Percentiles rank a stretch among this genome's conserved stretches.
phyloP scores from a whole-genome alignment of 495 filamentous ascomycete species.

The Aspergillus ellipticus region DNA sequence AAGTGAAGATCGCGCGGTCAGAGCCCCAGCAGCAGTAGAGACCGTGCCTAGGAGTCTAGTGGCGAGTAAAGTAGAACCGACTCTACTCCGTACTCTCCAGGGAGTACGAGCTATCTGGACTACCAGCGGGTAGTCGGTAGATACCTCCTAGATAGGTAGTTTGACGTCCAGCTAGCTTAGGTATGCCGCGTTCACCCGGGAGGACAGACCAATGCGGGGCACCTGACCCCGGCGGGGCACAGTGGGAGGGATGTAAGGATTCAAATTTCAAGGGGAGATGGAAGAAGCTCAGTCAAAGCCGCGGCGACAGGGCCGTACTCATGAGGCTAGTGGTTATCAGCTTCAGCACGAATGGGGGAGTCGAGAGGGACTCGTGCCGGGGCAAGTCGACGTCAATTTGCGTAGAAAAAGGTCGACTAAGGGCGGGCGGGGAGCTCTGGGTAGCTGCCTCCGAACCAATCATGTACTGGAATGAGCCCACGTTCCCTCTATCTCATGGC shows the following conservation, averaged over 20 bases:
- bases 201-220: slow-evolving; percentile 12
- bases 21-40: neutral
- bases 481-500: slow-evolving; percentile 8
- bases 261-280: neutral
- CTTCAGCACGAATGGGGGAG: slow-evolving; percentile 6
- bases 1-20: neutral
- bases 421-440: slow-evolving; percentile 16
- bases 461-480: slow-evolving; percentile 3
- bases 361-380: slow-evolving; percentile 5
- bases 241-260: neutral
- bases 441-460: slow-evolving; percentile 17
- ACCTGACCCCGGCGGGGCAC: neutral
- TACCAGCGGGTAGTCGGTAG: too few relatives aligned
- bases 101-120: neutral
- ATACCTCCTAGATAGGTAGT: neutral
- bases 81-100: neutral
- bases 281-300: neutral
- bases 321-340: neutral
- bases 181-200: neutral
- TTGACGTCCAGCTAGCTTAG: neutral
- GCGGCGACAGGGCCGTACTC: neutral
- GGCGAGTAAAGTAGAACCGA: neutral
- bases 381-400: slow-evolving; percentile 7
- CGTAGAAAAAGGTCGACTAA: slow-evolving; percentile 6
- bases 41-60: neutral